Evolutionary conservation across 805 yeast genomes (phyloP), one percentile per base, ranked within the genome.

Genomic region (Ogataea naganishii): DNA sequence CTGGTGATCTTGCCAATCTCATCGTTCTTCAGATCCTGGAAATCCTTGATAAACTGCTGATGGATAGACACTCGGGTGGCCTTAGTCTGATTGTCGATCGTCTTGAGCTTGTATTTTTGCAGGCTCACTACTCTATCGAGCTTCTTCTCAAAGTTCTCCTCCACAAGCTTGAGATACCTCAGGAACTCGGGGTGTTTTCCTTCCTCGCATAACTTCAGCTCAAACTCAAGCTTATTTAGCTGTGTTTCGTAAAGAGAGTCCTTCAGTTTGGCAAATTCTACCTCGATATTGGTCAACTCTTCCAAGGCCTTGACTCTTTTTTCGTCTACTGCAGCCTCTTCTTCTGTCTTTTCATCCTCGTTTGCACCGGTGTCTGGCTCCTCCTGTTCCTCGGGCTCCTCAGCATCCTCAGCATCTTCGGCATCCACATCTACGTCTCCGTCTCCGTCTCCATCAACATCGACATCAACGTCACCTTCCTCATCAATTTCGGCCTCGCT

Each of bases 161-260:
- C 81, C 30, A 92, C 75, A 53, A 75, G 73, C 43, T 68, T 69
- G 51, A 80, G 74, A 31, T 81, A 80, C 27, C 72, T 67, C 22
- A 82, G 69, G 32, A 89, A 66, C 44, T 88, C 96, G 0, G 97
- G 97, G 54, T 92, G 98, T 14, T 85, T 72, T 9, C 96, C 96
- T 38, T 78, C 80, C 20, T 78, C 60, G 57, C 97, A 88, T 68
- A 89, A 72, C 44, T 80, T 80, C 37, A 89, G 60, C 52, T 92
- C 98, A 26, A 80, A 78, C 41, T 84, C 83, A 39, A 82, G 66
- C 38, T 82, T 71, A 21, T 69, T 63, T 47, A 88, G 60, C 51
- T 84, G 88, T 49, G 86, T 95, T 36, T 80, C 86, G 53, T 81
- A 89, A 29, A 92, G 60, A 44, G 71, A 69, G 52, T 92, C 96